Evolutionary conservation across 1,139 yeast genomes (phyloP).

Genomic region (Hyphopichia buzzinii): DNA sequence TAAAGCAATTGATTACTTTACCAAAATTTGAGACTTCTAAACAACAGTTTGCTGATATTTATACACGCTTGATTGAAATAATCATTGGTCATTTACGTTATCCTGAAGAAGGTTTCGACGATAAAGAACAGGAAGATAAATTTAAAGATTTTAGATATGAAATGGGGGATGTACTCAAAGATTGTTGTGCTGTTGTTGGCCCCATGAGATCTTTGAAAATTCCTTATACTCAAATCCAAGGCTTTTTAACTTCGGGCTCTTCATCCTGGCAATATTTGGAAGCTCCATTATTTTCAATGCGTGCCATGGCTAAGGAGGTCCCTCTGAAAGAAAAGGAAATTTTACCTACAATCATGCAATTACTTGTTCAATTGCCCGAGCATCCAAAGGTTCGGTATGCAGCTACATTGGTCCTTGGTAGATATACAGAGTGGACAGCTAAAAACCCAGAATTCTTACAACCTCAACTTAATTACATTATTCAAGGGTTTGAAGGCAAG

Average conservation of each 20-base stretch:
- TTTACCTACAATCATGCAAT: slow-evolving; percentile 76
- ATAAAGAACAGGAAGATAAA: slow-evolving; percentile 84
- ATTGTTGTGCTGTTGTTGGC: slow-evolving; percentile 90
- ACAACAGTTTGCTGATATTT: slow-evolving; percentile 56
- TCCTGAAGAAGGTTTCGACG: slow-evolving; percentile 58
- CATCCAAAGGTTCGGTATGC: slow-evolving; percentile 88
- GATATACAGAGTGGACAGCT: slow-evolving; percentile 95
- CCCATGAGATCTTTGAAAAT: slow-evolving; percentile 62
- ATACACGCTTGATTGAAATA: slow-evolving; percentile 60
- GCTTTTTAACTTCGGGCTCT: slow-evolving; percentile 17
- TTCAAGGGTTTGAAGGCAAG: slow-evolving; percentile 56
- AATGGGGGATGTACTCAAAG: slow-evolving; percentile 94
- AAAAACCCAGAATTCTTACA: slow-evolving; percentile 80
- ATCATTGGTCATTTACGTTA: slow-evolving; percentile 74
- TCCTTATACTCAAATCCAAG: slow-evolving; percentile 55
- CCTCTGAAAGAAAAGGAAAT: slow-evolving; percentile 63
- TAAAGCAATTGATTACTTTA: slow-evolving; percentile 69
- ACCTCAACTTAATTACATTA: slow-evolving; percentile 80
- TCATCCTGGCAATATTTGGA: slow-evolving; percentile 81
- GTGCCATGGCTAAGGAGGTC: slow-evolving; percentile 95
- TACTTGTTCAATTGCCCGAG: slow-evolving; percentile 71
- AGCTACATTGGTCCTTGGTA: slow-evolving; percentile 86
- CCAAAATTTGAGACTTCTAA: slow-evolving; percentile 64
- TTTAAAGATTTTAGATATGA: slow-evolving; percentile 93
- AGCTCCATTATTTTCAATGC: slow-evolving; percentile 84